These are phyloP conservation scores for Elongisporangium senticosum DNA, from an alignment of 352 stramenopile species.

Conservation along the genomic window DNA sequence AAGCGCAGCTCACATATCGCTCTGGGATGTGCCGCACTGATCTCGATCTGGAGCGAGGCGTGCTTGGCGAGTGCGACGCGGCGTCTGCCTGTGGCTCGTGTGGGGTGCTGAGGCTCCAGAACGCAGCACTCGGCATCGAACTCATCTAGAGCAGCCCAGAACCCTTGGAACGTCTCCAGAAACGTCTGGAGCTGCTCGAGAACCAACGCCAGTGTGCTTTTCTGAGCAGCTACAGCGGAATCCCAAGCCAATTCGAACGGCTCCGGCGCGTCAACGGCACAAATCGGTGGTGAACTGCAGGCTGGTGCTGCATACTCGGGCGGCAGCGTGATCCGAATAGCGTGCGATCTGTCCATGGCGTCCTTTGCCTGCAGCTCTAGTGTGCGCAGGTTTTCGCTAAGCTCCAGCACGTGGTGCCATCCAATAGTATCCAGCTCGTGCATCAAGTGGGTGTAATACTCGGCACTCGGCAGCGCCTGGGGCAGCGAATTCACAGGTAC, in stretches of 20 bases:
- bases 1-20: constrained; percentile 60
- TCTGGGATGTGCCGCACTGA: constrained; percentile 34
- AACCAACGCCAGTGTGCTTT: constrained; percentile 19
- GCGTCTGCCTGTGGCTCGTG: constrained; percentile 51
- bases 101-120: constrained; percentile 64
- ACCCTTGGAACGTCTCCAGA: constrained; percentile 55
- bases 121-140: constrained; percentile 70
- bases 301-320: constrained; percentile 27
- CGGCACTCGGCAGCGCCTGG: constrained; percentile 28
- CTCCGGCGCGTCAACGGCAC: constrained; percentile 53
- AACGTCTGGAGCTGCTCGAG: constrained; percentile 52
- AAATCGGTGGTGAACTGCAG: constrained; percentile 6
- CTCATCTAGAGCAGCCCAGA: constrained; percentile 78
- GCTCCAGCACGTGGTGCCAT: constrained; percentile 43
- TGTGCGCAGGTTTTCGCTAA: constrained; percentile 51
- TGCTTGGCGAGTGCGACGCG: constrained; percentile 62
- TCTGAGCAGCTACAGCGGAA: not conserved
- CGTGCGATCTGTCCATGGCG: constrained; percentile 30
- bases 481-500: constrained; percentile 5
- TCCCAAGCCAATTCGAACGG: constrained; percentile 33
- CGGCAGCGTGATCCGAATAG: constrained; percentile 34
- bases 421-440: constrained; percentile 52
- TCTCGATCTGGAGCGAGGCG: constrained; percentile 69
- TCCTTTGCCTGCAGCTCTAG: constrained; percentile 53
- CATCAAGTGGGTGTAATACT: constrained; percentile 60